phyloP scores from a whole-genome alignment of 225 moss, liverwort and hornwort genomes.

The Climacium dendroides region DNA sequence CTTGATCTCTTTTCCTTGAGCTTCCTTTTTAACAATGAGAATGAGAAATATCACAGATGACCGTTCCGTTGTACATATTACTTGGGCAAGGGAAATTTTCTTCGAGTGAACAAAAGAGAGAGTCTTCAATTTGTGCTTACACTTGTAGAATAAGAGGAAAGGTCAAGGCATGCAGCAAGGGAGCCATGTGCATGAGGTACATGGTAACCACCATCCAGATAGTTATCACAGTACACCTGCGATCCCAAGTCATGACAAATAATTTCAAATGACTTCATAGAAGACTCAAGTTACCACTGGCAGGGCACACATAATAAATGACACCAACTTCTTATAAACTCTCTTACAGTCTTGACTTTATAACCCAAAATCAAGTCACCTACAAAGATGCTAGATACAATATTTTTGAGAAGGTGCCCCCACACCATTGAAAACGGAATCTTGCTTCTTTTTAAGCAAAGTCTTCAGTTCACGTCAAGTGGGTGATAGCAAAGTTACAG shows the following conservation, averaged over 20 bases:
- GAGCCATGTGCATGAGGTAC: constrained; percentile 64
- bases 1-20: background rate
- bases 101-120: background rate
- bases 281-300: background rate
- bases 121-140: constrained; percentile 14
- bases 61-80: background rate
- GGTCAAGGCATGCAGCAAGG: constrained; percentile 76
- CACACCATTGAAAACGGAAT: background rate
- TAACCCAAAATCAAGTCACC: background rate
- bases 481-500: background rate
- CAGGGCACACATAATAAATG: background rate
- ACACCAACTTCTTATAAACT: background rate
- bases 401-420: background rate
- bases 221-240: constrained; percentile 94
- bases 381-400: background rate
- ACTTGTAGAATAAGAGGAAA: constrained; percentile 58
- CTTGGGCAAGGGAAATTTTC: background rate
- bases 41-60: background rate
- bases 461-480: background rate
- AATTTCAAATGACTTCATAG: background rate
- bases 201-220: constrained; percentile 94
- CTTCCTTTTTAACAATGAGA: background rate
- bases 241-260: background rate
- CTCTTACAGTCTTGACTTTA: background rate
- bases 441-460: background rate